Evolutionary conservation across 345 rosid species (phyloP), one percentile per base, ranked within the genome.

Genomic region (Cardamine resedifolia): DNA sequence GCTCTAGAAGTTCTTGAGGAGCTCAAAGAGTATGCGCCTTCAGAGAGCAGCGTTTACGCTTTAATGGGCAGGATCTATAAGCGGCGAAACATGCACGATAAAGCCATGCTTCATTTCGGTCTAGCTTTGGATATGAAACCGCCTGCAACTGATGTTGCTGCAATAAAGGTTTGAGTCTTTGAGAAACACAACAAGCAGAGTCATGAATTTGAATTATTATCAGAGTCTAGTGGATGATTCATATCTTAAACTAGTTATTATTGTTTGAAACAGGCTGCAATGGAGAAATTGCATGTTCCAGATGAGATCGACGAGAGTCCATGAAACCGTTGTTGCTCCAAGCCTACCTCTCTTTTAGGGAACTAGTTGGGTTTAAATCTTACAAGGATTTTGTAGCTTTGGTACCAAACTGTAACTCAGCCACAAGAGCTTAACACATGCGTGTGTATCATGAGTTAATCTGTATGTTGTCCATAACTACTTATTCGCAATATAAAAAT

Each of bases 71-170:
- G 82, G 81, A 88, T 95, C 51, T 95, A 86, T 73, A 88, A 88
- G 81, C 84, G 90, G 57, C 81, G 64, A 36, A 85, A 85, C 74
- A 84, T 88, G 89, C 86, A 92, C 39, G 94, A 88, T 10, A 90
- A 85, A 79, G 98, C 98, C 77, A 87, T 92, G 90, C 95, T 95
- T 61, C 88, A 92, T 81, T 91, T 88, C 45, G 98, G 96, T 79
- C 83, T 90, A 62, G 98, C 99, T 64, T 79, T 95, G 88, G 99
- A 95, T 79, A 77, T 95, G 85, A 95, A 95, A 79, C 99, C 99
- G 3, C 87, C 97, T 39, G 91, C 98, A 57, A 81, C 94, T 16
- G 98, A 91, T 79, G 94, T 88, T 51, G 97, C 99, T 55, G 81
- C 84, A 43, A 91, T 95, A 66, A 95, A 95, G 99, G 98, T 95